Base-by-base conservation (phyloP, 2,329 filamentous ascomycete genomes). In the Sphaceloma murrayae region DNA sequence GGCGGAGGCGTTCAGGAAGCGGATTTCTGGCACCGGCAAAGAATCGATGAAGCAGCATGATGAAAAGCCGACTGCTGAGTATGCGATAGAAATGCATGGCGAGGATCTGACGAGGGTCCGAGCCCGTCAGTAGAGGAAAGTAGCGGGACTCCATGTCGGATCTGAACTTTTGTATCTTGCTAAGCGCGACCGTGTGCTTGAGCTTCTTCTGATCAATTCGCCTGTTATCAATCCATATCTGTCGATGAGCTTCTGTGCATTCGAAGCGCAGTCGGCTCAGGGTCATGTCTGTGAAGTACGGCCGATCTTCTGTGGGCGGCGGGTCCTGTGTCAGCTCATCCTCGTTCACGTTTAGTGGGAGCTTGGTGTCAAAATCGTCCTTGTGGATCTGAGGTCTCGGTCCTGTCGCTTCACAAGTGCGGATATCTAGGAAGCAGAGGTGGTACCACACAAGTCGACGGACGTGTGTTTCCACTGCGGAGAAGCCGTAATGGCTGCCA, bases 371-470 rank as follows among this genome's bases (percentile, higher is more conserved):
- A 58, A 80, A 87, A 54, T 87, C 82, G 16, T 84, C 81, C 29
- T 73, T 68, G n/a, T 80, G 73, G 44, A 87, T 85, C 43, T 76
- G 73, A 1, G 80, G 80, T 17, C 78, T 71, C 6, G 82, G 82
- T 0, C 82, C 83, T 49, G 84, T 82, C 1, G 78, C 75, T 60
- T 87, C 82, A 54, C 77, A 83, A 1, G 82, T 85, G 29, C 81
- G 71, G 46, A 85, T 73, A 56, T 87, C 83, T 6, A 88, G 68
- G 57, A 84, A 84, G 59, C 80, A 85, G 14, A 88, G 68, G 54
- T 87, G 82, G 56, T 85, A 79, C 83, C 82, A 87, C 24, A 86
- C 69, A 29, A 86, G 64, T 3, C 82, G 75, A 9, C 82, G 75
- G 2, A 85, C 69, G 43, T 87, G 81, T 0, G 77, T 78, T 53